A percentile compares a stretch with the other conserved stretches of the same genome.
Conservation (phyloP, 306 rosid species). For the Sechiopsis laciniata region DNA sequence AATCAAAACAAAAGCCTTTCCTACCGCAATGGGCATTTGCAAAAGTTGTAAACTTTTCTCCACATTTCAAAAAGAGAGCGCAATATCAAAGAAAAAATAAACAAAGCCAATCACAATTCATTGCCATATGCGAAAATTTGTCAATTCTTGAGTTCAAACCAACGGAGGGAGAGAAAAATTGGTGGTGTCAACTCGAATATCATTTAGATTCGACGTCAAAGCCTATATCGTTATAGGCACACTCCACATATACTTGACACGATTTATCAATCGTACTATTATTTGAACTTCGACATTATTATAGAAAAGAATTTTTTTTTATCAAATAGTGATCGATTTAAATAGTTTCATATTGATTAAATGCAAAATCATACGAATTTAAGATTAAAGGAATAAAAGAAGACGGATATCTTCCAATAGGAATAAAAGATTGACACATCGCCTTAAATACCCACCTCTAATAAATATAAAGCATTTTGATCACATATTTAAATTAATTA, state of each 20-base stretch:
- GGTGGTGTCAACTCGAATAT: conserved; percentile 19
- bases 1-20: conserved; percentile 7
- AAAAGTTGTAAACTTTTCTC: background rate
- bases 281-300: no score
- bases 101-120: background rate
- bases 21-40: background rate
- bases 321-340: no score
- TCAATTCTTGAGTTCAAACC: conserved; percentile 6
- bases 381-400: no score
- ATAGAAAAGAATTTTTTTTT: no score
- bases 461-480: no score
- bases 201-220: background rate
- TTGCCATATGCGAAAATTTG: background rate
- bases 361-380: no score
- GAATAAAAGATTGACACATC: no score
- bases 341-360: no score
- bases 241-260: background rate
- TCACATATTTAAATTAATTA: background rate
- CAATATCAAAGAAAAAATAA: background rate
- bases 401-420: no score
- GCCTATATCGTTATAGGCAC: background rate
- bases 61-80: background rate
- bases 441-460: no score
- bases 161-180: background rate
- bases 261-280: no score